These are phyloP conservation scores for Yamadazyma olivae DNA, from an alignment of 805 yeast genomes.

Conservation along the genomic window DNA sequence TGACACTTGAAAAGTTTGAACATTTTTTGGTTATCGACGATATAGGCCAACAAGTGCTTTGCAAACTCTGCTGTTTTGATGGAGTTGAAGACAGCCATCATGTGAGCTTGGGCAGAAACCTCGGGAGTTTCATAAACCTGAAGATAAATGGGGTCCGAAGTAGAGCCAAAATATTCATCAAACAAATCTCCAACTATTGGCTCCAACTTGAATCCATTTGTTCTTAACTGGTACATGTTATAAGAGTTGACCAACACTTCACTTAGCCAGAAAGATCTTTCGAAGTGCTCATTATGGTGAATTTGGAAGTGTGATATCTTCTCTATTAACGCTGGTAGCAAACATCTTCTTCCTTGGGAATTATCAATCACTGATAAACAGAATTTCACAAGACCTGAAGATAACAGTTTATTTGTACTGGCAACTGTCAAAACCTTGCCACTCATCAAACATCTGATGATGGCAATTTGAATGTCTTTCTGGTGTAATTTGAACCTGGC, in stretches of 20 bases:
- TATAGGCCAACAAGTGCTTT: constrained; percentile 25
- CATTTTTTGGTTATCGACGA: constrained; percentile 33
- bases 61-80: constrained; percentile 26
- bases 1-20: constrained; percentile 47
- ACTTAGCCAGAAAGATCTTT: constrained; percentile 48
- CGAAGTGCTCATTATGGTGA: constrained; percentile 28
- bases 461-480: constrained; percentile 53
- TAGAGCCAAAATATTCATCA: constrained; percentile 40
- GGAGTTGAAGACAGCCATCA: constrained; percentile 46
- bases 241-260: constrained; percentile 44
- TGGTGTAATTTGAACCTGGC: constrained; percentile 67
- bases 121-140: constrained; percentile 59
- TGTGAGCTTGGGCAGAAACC: constrained; percentile 46
- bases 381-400: constrained; percentile 27
- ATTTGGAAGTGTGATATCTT: constrained; percentile 45
- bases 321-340: constrained; percentile 58
- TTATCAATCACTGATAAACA: constrained; percentile 44
- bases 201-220: constrained; percentile 59
- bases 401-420: constrained; percentile 20
- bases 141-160: constrained; percentile 29
- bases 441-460: constrained; percentile 52
- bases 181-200: constrained; percentile 50
- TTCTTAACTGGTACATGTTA: constrained; percentile 50
- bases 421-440: constrained; percentile 39
- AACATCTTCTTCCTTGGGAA: constrained; percentile 61